These are phyloP conservation scores for Syzygium oleosum DNA, from an alignment of 345 rosid species.

Conservation along the genomic window DNA sequence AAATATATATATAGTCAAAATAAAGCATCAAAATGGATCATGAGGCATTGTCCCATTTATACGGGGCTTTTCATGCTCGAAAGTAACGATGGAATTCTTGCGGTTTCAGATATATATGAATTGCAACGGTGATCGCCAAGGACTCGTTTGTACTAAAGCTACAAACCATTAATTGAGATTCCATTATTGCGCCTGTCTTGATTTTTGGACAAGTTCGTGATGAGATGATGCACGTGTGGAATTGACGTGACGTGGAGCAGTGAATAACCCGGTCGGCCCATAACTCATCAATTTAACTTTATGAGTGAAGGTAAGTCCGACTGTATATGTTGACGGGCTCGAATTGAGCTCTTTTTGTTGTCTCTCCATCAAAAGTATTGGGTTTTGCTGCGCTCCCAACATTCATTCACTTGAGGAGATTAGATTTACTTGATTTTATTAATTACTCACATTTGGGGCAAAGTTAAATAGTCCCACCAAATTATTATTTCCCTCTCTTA, in stretches of 20 bases:
- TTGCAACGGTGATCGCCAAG: neutral
- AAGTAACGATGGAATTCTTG: neutral
- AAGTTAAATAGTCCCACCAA: neutral
- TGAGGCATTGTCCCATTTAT: neutral
- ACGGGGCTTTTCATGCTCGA: neutral
- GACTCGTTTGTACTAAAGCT: neutral
- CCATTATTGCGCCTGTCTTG: neutral
- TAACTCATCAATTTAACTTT: neutral
- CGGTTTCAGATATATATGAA: neutral
- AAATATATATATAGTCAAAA: no score
- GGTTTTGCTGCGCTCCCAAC: neutral
- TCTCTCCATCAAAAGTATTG: neutral
- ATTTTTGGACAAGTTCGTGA: neutral
- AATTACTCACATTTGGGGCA: neutral
- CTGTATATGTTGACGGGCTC: neutral
- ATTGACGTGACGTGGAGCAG: fast-evolving
- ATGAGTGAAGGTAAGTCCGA: fast-evolving
- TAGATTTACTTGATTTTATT: neutral
- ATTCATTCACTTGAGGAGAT: neutral
- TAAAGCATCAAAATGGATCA: no score
- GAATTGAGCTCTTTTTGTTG: neutral
- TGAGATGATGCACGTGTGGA: neutral
- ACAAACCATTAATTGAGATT: neutral
- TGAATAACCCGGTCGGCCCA: fast-evolving
- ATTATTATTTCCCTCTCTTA: neutral